phyloP scores from a whole-genome alignment of 768 basidiomycete species.

The Russula virescens region DNA sequence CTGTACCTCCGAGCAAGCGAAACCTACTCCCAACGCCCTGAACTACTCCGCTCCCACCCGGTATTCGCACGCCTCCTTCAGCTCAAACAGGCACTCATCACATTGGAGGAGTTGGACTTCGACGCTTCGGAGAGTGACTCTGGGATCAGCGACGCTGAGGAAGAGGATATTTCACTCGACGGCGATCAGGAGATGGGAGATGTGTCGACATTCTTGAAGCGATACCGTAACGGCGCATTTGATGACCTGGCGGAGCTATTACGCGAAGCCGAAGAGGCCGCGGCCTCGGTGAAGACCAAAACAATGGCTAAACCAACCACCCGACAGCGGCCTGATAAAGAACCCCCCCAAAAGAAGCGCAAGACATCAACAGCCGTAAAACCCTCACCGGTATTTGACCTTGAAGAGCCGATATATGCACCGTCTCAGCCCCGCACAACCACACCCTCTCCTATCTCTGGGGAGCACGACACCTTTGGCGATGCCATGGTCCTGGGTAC shows the following conservation, averaged over 20 bases:
- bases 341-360: slow-evolving; percentile 55
- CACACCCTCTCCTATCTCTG: slow-evolving; percentile 22
- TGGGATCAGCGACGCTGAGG: slow-evolving; percentile 43
- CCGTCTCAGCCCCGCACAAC: slow-evolving; percentile 23
- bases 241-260: slow-evolving; percentile 20
- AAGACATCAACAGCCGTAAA: slow-evolving; percentile 38
- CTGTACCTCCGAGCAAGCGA: slow-evolving; percentile 73
- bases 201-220: slow-evolving; percentile 28
- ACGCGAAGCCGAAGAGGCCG: slow-evolving; percentile 25
- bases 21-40: slow-evolving; percentile 56
- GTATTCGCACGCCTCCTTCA: slow-evolving; percentile 71
- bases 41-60: slow-evolving; percentile 61
- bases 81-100: slow-evolving; percentile 75
- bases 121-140: slow-evolving; percentile 36
- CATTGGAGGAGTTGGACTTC: slow-evolving; percentile 83
- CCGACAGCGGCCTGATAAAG: slow-evolving; percentile 8
- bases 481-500: slow-evolving; percentile 64
- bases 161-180: slow-evolving; percentile 40
- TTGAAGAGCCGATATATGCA: slow-evolving; percentile 73
- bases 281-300: slow-evolving; percentile 7
- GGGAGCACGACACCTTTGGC: slow-evolving; percentile 52
- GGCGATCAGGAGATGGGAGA: slow-evolving; percentile 41
- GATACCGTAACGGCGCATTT: slow-evolving; percentile 5
- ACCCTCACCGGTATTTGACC: slow-evolving; percentile 61
- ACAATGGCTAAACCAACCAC: slow-evolving; percentile 25